phyloP scores from a whole-genome alignment of 441 rosid species.

The Arabidopsis lyrata region DNA sequence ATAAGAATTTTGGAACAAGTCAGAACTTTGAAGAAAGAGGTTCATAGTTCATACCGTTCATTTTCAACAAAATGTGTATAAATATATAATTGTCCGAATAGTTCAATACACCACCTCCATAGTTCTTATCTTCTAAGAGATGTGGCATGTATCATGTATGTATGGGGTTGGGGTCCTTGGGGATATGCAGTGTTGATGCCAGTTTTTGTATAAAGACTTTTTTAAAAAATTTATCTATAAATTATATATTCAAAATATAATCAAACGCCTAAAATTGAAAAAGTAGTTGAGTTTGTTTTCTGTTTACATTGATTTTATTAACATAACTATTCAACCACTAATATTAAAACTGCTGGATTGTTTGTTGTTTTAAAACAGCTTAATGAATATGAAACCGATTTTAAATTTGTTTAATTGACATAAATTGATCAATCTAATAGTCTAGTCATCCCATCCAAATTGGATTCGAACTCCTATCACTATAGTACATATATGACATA shows the following conservation, averaged over 20 bases:
- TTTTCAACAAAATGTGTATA: constrained; percentile 2
- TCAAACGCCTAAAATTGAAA: not conserved
- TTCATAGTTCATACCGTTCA: too few relatives aligned
- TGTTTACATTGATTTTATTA: not conserved
- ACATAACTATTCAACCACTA: not conserved
- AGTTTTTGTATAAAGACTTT: not conserved
- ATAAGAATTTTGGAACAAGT: constrained; percentile 37
- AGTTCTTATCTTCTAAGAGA: not conserved
- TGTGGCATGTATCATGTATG: constrained; percentile 25
- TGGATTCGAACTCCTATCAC: not conserved
- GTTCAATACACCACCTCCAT: constrained; percentile 17
- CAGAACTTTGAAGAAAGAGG: constrained; percentile 10
- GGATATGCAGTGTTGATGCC: constrained; percentile 15
- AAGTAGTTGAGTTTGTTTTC: not conserved
- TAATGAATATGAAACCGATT: not conserved
- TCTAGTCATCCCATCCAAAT: not conserved
- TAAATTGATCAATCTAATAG: not conserved
- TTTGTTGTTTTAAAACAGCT: not conserved
- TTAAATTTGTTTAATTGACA: not conserved
- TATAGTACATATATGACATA: too few relatives aligned
- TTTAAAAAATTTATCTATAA: too few relatives aligned
- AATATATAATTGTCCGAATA: constrained; percentile 2
- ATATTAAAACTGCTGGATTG: not conserved
- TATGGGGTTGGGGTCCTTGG: constrained; percentile 2
- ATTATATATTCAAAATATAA: not conserved